Evolutionary conservation across 441 rosid species (phyloP), one percentile per base, ranked within the genome.

Genomic region (Manihot esculenta): DNA sequence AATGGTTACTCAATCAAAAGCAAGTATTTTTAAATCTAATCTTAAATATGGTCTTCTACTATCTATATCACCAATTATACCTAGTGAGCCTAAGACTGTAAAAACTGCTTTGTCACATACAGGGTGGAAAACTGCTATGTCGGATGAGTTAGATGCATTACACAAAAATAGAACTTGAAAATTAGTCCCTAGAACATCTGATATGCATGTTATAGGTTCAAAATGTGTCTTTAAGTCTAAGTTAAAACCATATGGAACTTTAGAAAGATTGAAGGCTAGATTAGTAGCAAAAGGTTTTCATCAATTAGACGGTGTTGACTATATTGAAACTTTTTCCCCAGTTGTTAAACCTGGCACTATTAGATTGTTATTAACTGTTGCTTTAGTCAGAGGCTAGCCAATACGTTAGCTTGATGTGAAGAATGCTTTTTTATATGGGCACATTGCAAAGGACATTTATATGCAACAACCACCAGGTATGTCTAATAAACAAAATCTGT

Each of bases 141-240:
- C 8, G 1, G 60, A 51, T 0, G 60, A 66, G 35, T 45, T 66
- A 17, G 27, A 4, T 15, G 10, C 45, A 8, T 3, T 51, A 0
- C 61, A 66, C 33, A 15, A 33, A 5, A 62, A 62, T 42, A 13
- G 42, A 8, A 62, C 66, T 8, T 42, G 2, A 27, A 2, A 45
- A 41, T 50, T 50, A 12, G 59, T 51, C 17, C 60, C 45, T 9
- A 7, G 18, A 2, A 50, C 70, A 14, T 5, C 24, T 5, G 10
- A 17, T 1, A 51, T 66, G 48, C 60, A 66, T 51, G 48, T 66
- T 7, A 51, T 51, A n/a, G 27, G 70, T 7, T 51, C 70, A 1
- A 50, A 66, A 27, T 66, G 30, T 47, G 70, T 50, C 9, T 66
- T 66, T 20, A 66, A 66, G 3, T 2, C 47, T 0, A 50, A 53